Percentiles rank a stretch among this genome's conserved stretches.
phyloP scores from a whole-genome alignment of 129 eudicot genomes.

The Ambrosia trifida region DNA sequence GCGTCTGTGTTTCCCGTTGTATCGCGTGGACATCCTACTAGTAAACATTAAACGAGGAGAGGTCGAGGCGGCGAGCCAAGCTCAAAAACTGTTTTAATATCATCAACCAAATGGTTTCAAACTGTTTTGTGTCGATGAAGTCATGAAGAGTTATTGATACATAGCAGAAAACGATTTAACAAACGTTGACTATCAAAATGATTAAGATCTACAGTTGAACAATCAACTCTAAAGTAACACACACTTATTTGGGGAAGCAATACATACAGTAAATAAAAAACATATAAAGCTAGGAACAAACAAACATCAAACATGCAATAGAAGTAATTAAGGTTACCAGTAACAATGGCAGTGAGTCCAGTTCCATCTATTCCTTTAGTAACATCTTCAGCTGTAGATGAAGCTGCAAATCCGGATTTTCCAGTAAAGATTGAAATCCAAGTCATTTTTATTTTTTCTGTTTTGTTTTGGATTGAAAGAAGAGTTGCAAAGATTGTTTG shows the following conservation, averaged over 20 bases:
- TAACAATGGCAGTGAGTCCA: constrained; percentile 85
- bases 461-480: constrained; percentile 6
- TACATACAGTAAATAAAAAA: no score
- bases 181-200: background rate
- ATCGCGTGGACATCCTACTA: no score
- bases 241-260: background rate
- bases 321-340: constrained; percentile 47
- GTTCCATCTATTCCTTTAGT: constrained; percentile 71
- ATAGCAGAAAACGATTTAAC: background rate
- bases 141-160: background rate
- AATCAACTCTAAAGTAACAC: background rate
- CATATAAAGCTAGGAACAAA: background rate
- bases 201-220: constrained; percentile 1
- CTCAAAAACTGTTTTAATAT: no score
- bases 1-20: no score
- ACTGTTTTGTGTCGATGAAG: no score
- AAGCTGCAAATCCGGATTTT: constrained; percentile 76
- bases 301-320: background rate
- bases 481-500: constrained; percentile 6
- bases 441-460: constrained; percentile 30
- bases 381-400: constrained; percentile 81
- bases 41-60: no score
- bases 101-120: no score
- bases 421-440: constrained; percentile 77
- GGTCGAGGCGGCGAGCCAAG: no score